Conservation (phyloP, 1,139 yeast genomes). For the Candida labiduridarum region DNA sequence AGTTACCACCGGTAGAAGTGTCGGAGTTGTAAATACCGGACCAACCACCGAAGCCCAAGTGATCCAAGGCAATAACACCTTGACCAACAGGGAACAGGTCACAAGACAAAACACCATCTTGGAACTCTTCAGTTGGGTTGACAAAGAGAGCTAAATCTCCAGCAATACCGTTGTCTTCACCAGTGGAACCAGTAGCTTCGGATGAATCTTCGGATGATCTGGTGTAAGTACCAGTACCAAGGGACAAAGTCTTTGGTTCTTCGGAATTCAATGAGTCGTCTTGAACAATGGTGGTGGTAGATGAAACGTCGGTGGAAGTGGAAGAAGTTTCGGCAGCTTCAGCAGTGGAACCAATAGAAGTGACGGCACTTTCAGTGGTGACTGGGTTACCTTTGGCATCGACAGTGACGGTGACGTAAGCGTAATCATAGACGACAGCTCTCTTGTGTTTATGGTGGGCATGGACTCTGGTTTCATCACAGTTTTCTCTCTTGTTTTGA, state of each 20-base stretch:
- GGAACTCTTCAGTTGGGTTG: conserved; percentile 55
- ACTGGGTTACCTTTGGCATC: conserved; percentile 36
- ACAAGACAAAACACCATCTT: conserved; percentile 68
- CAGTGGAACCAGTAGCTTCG: conserved; percentile 19
- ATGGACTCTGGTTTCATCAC: conserved; percentile 40
- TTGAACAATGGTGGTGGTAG: conserved; percentile 28
- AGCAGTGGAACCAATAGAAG: conserved; percentile 15
- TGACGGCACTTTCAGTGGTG: conserved; percentile 16
- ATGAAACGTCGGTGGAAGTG: conserved; percentile 13
- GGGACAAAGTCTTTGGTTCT: conserved; percentile 39
- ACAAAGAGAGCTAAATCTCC: conserved; percentile 61
- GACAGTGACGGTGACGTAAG: conserved; percentile 48
- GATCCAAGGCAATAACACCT: conserved; percentile 65
- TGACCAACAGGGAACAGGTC: conserved; percentile 67
- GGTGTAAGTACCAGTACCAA: conserved; percentile 10
- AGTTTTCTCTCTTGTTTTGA: conserved; percentile 33
- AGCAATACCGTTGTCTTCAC: conserved; percentile 35
- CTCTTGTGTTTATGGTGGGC: conserved; percentile 50
- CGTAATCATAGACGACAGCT: conserved; percentile 40
- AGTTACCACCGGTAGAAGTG: conserved; percentile 65
- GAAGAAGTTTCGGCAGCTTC: conserved; percentile 12
- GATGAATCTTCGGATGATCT: conserved; percentile 16
- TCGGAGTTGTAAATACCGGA: conserved; percentile 66
- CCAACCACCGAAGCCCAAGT: conserved; percentile 65
- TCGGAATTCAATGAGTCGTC: conserved; percentile 59